These are phyloP conservation scores for Rhodotorula toruloides DNA, from an alignment of 768 basidiomycete genomes.

Conservation along the genomic window DNA sequence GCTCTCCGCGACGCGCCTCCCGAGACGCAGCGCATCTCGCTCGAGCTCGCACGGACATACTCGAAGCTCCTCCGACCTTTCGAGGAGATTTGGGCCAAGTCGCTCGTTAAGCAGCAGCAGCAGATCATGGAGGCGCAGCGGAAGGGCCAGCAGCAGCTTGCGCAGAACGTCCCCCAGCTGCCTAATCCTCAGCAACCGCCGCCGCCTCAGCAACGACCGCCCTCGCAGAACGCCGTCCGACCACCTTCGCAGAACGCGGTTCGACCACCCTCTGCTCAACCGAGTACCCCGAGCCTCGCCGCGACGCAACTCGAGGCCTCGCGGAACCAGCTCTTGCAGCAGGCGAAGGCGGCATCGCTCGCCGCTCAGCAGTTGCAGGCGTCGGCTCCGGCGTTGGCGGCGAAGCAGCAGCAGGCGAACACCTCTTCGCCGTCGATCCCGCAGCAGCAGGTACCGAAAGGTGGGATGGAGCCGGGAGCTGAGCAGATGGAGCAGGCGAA, in stretches of 20 bases:
- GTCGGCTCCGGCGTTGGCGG: not conserved
- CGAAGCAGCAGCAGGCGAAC: constrained; percentile 16
- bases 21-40: constrained; percentile 33
- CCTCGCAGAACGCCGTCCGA: not conserved
- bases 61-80: constrained; percentile 36
- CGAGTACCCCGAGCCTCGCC: not conserved
- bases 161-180: constrained; percentile 6
- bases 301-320: constrained; percentile 13
- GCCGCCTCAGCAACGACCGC: constrained; percentile 8
- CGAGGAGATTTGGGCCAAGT: constrained; percentile 39
- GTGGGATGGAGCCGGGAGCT: constrained; percentile 3
- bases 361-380: constrained; percentile 5
- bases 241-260: not conserved
- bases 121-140: constrained; percentile 23
- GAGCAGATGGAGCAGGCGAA: constrained; percentile 32
- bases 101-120: constrained; percentile 22
- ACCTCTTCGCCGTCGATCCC: too few species aligned
- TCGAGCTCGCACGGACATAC: constrained; percentile 37
- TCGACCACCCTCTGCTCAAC: not conserved
- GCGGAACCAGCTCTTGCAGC: constrained; percentile 20
- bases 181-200: not conserved
- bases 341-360: constrained; percentile 7
- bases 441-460: not conserved
- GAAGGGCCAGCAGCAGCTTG: constrained; percentile 19
- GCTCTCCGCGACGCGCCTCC: constrained; percentile 4